These are phyloP conservation scores for Blastobotrys capitulatus DNA, from an alignment of 1,139 yeast genomes.

Conservation along the genomic window DNA sequence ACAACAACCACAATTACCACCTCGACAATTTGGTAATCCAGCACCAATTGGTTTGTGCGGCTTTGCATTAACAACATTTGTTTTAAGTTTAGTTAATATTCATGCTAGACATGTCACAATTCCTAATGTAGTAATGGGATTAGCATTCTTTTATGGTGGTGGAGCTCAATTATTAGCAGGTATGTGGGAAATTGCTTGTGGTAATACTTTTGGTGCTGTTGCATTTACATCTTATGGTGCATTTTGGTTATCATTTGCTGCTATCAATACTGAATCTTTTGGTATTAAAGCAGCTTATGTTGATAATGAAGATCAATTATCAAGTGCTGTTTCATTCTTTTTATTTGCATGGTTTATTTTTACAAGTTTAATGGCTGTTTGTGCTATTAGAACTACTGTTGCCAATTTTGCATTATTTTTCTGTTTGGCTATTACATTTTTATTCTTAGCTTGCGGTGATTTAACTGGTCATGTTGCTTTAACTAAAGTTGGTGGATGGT, in stretches of 20 bases:
- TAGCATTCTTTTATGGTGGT: constrained; percentile 87
- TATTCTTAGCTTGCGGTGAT: constrained; percentile 60
- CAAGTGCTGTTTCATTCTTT: constrained; percentile 66
- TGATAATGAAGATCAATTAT: constrained; percentile 38
- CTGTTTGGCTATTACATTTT: constrained; percentile 58
- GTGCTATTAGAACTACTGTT: constrained; percentile 75
- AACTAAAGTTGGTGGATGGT: constrained; percentile 69
- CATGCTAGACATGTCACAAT: constrained; percentile 51
- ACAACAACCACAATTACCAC: constrained; percentile 33
- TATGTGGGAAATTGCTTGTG: constrained; percentile 62
- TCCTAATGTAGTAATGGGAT: constrained; percentile 58
- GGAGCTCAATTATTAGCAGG: constrained; percentile 68
- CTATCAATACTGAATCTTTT: constrained; percentile 65
- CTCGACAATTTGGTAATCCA: constrained; percentile 74
- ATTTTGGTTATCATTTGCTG: constrained; percentile 79
- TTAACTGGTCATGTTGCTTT: constrained; percentile 39
- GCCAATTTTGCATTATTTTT: constrained; percentile 67
- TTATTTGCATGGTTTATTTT: constrained; percentile 76
- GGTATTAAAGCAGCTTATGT: constrained; percentile 58
- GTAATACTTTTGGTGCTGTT: constrained; percentile 88
- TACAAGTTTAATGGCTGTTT: constrained; percentile 58
- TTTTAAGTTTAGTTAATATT: constrained; percentile 58
- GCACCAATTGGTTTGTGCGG: constrained; percentile 82
- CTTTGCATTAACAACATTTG: constrained; percentile 80
- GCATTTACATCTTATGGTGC: constrained; percentile 75